phyloP scores from a whole-genome alignment of 2,329 filamentous ascomycete species.

The Cordyceps tenuipes region DNA sequence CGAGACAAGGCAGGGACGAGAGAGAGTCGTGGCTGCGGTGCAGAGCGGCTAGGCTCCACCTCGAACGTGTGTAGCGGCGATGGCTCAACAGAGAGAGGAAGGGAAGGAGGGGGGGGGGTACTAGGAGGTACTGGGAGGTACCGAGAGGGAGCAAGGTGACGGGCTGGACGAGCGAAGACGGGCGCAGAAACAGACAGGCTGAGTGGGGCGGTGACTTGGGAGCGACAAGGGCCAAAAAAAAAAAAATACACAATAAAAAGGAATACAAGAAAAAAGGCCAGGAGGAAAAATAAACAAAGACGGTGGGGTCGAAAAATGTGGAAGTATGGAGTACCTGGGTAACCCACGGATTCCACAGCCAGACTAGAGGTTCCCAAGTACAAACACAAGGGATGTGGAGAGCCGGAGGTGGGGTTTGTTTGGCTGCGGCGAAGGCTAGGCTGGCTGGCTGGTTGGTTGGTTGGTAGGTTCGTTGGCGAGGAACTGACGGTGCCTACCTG shows the following conservation, averaged over 20 bases:
- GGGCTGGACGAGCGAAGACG: not conserved
- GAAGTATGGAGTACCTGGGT: not conserved
- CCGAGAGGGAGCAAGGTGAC: not conserved
- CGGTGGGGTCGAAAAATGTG: not conserved
- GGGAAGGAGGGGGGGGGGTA: not conserved
- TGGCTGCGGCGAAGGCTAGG: not conserved
- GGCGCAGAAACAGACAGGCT: not conserved
- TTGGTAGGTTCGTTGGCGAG: not conserved
- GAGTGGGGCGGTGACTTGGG: not conserved
- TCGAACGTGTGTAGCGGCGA: conserved; percentile 7
- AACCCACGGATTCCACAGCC: not conserved
- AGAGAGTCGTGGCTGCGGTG: conserved; percentile 7
- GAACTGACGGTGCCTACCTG: not conserved
- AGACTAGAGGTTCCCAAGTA: not conserved
- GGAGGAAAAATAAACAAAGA: conserved; percentile 3
- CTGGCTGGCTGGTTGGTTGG: not conserved
- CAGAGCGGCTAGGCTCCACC: conserved; percentile 7
- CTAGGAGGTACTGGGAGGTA: not conserved
- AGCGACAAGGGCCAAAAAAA: not conserved
- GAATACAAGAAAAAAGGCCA: not conserved
- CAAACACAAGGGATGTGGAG: not conserved
- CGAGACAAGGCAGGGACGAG: not conserved
- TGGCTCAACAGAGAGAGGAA: not conserved
- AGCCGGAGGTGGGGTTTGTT: not conserved
- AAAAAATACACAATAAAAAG: not conserved